Base-by-base conservation (phyloP, 2,329 filamentous ascomycete genomes). In the Claviceps paspali region DNA sequence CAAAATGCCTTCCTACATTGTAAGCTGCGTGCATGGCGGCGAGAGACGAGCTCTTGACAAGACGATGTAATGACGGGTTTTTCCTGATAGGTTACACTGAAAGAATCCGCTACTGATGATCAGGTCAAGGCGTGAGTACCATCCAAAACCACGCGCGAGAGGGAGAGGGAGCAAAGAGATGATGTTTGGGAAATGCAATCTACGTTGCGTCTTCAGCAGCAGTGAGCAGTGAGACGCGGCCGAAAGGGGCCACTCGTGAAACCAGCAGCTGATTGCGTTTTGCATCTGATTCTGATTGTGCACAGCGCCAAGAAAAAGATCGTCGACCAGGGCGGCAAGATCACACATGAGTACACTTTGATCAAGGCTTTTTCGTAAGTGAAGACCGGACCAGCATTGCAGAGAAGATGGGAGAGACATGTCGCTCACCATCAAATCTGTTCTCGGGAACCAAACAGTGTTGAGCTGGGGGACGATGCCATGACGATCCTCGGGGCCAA, bases 301-400 rank as follows among this genome's bases (percentile, higher is more conserved):
- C 1, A 8, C 50, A 86, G 82, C 36, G 80, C 82, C 43, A 93
- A 93, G 76, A 64, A 87, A 56, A 64, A 78, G 41, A 82, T 78
- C 49, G 63, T 57, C 42, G 70, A 79, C 29, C 75, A 88, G 55
- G 88, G 88, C 53, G 88, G 86, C 55, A 76, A 74, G 59, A 91
- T 96, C 63, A 74, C 64, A 38, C 77, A 91, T 49, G 82, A 91
- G 57, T 94, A 84, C 68, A 79, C 64, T 43, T 62, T 94, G 50
- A 86, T 94, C 70, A 92, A 88, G 66, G 87, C 81, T 41, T 95
- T 95, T 66, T 79, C 82, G 88, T 95, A 76, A 49, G 82, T 68
- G 33, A 24, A 19, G 26, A 15, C n/a, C n/a, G 26, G 22, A 4
- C 21, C 21, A 5, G 3, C 24, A 14, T 33, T 26, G 12, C 21